These are phyloP conservation scores for Hanseniaspora lachancei DNA, from an alignment of 805 yeast species.

Conservation along the genomic window DNA sequence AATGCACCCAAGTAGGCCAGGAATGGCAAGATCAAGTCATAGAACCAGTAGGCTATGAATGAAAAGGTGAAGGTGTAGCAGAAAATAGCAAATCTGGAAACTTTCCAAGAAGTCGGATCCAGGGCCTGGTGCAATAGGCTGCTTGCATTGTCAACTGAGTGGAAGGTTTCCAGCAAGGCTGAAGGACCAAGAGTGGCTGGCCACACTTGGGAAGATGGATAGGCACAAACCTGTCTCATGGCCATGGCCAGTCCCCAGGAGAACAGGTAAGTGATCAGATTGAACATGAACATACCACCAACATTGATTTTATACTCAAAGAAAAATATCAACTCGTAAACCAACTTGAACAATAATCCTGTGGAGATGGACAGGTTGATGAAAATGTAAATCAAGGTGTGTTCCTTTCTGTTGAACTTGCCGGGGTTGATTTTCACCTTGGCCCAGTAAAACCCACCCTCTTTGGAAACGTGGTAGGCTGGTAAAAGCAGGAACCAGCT, in stretches of 20 bases:
- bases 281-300: slow-evolving; percentile 44
- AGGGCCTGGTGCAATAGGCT: slow-evolving; percentile 14
- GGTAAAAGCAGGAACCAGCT: slow-evolving; percentile 16
- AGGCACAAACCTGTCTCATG: slow-evolving; percentile 43
- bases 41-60: slow-evolving; percentile 47
- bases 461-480: slow-evolving; percentile 20
- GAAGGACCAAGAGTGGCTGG: slow-evolving; percentile 50
- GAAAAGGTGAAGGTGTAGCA: slow-evolving; percentile 28
- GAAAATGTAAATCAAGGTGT: slow-evolving; percentile 43
- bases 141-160: slow-evolving; percentile 13
- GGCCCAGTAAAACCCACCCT: slow-evolving; percentile 3
- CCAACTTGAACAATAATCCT: slow-evolving; percentile 31
- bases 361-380: slow-evolving; percentile 33
- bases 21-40: slow-evolving; percentile 46
- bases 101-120: slow-evolving; percentile 40
- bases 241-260: slow-evolving; percentile 61
- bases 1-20: slow-evolving; percentile 45
- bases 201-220: slow-evolving; percentile 59
- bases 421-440: slow-evolving; percentile 39
- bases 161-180: slow-evolving; percentile 18
- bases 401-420: slow-evolving; percentile 53
- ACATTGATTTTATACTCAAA: slow-evolving; percentile 35
- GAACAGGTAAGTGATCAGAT: slow-evolving; percentile 45
- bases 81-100: slow-evolving; percentile 41
- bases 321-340: slow-evolving; percentile 39